phyloP scores from a whole-genome alignment of 2,329 filamentous ascomycete genomes.

The Fusarium marasasianum region DNA sequence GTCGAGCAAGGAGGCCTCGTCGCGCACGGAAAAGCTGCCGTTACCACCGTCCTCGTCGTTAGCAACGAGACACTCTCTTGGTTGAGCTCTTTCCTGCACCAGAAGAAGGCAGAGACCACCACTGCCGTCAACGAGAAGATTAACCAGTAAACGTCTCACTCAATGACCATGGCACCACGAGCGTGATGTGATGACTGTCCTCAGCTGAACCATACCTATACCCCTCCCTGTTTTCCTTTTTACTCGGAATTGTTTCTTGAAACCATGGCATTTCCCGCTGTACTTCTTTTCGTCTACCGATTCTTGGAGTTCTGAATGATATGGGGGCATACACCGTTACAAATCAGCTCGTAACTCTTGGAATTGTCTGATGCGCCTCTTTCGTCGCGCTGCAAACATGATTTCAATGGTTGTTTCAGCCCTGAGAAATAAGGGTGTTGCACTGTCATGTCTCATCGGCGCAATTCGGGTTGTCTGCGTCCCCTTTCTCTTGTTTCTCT shows the following conservation, averaged over 20 bases:
- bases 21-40: slow-evolving; percentile 74
- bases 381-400: not conserved
- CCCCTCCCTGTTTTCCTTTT: slow-evolving; percentile 34
- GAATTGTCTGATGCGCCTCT: not conserved
- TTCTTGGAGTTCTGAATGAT: slow-evolving; percentile 7
- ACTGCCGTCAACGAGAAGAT: slow-evolving; percentile 62
- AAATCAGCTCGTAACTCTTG: not conserved
- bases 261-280: slow-evolving; percentile 4
- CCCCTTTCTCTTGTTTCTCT: not conserved
- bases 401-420: slow-evolving; percentile 1
- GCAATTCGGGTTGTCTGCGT: not conserved
- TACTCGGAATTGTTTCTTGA: slow-evolving; percentile 6
- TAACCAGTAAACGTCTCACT: slow-evolving; percentile 51
- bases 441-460: not conserved
- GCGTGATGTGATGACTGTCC: slow-evolving; percentile 24
- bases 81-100: slow-evolving; percentile 66
- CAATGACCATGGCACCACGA: not conserved
- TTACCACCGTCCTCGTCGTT: slow-evolving; percentile 74
- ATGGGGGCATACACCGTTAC: not conserved
- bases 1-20: slow-evolving; percentile 70
- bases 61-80: slow-evolving; percentile 71
- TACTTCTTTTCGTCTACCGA: slow-evolving; percentile 17
- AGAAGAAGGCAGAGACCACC: slow-evolving; percentile 71
- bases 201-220: slow-evolving; percentile 34
- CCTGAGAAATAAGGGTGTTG: slow-evolving; percentile 5